Percentiles rank a stretch among this genome's conserved stretches.
Evolutionary conservation across 164 flowering plant species (phyloP).

Genomic region (Vitis rupestris): DNA sequence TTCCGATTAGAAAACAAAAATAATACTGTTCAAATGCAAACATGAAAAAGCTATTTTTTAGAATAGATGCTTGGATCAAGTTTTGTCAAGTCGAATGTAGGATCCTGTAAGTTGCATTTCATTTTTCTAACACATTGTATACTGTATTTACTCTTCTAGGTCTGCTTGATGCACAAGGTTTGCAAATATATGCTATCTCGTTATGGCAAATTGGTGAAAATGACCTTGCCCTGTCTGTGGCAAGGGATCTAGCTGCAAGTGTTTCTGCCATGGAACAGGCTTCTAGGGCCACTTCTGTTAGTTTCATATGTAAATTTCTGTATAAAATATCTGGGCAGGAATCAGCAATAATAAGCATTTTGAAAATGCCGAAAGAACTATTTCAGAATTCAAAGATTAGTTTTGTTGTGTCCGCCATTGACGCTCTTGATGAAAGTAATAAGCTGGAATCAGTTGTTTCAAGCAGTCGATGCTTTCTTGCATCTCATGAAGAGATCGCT

Average conservation of each 20-base stretch:
- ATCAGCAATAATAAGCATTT: constrained; percentile 52
- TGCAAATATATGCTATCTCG: constrained; percentile 79
- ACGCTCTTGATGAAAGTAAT: constrained; percentile 59
- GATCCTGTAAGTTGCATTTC: too few species aligned
- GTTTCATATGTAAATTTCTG: constrained; percentile 67
- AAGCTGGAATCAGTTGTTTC: constrained; percentile 57
- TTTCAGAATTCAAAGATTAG: constrained; percentile 66
- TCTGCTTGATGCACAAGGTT: constrained; percentile 58
- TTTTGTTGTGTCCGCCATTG: constrained; percentile 60
- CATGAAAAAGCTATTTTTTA: too few species aligned
- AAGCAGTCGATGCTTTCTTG: constrained; percentile 37
- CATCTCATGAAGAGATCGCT: constrained; percentile 53
- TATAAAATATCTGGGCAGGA: constrained; percentile 65
- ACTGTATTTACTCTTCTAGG: constrained; percentile 35
- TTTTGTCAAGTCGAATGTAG: too few species aligned
- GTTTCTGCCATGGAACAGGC: constrained; percentile 45
- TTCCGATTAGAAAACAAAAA: too few species aligned
- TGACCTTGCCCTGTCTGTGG: constrained; percentile 56
- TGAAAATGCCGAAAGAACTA: constrained; percentile 65
- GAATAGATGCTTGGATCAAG: not conserved
- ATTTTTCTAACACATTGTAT: constrained; percentile 4
- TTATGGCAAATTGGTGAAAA: constrained; percentile 72
- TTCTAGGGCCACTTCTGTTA: constrained; percentile 42
- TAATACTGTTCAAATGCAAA: too few species aligned
- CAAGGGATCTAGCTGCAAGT: constrained; percentile 49